Evolutionary conservation across 2,329 filamentous ascomycete genomes (phyloP).

Genomic region (Aspergillus floridensis): DNA sequence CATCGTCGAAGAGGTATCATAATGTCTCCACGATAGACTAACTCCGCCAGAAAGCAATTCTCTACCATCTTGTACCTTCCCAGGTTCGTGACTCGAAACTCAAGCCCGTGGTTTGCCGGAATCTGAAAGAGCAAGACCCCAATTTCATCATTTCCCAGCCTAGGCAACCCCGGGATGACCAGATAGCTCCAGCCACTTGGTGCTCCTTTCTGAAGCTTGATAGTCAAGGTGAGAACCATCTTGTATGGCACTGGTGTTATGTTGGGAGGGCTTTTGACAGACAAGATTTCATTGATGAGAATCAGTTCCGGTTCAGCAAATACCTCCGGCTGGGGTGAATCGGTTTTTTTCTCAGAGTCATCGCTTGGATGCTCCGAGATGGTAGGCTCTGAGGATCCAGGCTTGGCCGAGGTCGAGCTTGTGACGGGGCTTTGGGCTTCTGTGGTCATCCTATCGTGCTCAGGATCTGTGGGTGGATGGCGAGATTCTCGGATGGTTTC

Average conservation of each 20-base stretch:
- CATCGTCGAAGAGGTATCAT: slow-evolving; percentile 29
- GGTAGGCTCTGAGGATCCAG: neutral
- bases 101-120: slow-evolving; percentile 27
- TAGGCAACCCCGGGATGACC: slow-evolving; percentile 29
- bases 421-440: neutral
- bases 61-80: slow-evolving; percentile 27
- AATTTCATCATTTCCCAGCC: slow-evolving; percentile 21
- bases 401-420: neutral
- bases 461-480: neutral
- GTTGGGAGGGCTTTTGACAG: slow-evolving; percentile 16
- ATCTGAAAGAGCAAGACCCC: slow-evolving; percentile 31
- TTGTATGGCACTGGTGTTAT: slow-evolving; percentile 20
- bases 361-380: neutral
- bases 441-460: neutral
- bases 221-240: slow-evolving; percentile 17
- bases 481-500: neutral
- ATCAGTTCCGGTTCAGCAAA: slow-evolving; percentile 15
- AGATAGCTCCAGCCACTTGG: slow-evolving; percentile 29
- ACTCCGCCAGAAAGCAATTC: slow-evolving; percentile 32
- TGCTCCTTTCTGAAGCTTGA: slow-evolving; percentile 18
- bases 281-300: slow-evolving; percentile 18
- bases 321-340: neutral
- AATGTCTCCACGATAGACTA: slow-evolving; percentile 21
- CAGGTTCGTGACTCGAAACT: slow-evolving; percentile 29
- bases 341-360: neutral